Base-by-base conservation (phyloP, 2,329 filamentous ascomycete genomes). In the Colletotrichum costaricense region DNA sequence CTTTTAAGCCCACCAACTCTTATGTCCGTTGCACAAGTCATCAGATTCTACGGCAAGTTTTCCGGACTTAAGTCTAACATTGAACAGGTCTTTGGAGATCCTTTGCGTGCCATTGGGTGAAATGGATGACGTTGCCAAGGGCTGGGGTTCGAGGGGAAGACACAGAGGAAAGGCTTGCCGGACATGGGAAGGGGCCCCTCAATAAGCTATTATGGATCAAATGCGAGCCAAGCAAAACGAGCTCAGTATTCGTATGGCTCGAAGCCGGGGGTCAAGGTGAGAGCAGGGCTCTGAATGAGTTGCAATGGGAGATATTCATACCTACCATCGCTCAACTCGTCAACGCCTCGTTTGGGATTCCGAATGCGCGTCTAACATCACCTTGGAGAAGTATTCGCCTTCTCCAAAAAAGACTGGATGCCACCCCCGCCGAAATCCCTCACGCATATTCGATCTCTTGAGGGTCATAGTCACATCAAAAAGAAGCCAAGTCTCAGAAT, bases 401-500 rank as follows among this genome's bases (percentile, higher is more conserved):
- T 49, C 42, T 49, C 42, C 42, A 49, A 49, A 49, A 49, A 49
- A 49, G 8, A 49, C 42, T 49, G 19, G 8, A 49, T 42, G 16
- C 38, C 42, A 19, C 42, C 42, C 42, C 42, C 19, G 19, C 42
- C 19, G 4, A 49, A 49, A 22, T n/a, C 19, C 42, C 19, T 49
- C 38, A 19, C 38, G 16, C 38, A 42, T 49, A 49, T 49, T 49
- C 42, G 42, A 22, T 49, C 57, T 59, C 28, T 11, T 2, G 16
- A 24, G 30, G 26, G 56, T 3, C 35, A n/a, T 26, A 24, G 38
- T 42, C 16, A 42, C 22, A 8, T 26, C 12, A 38, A 19, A 11
- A 22, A 35, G 67, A 26, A 59, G 62, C 67, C 67, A 70, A 66
- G 67, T n/a, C 62, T 66, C 54, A 7, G 4, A n/a, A 52, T 33